A percentile compares a stretch with the other conserved stretches of the same genome.
Evolutionary conservation across 192 early-diverging fungal species (phyloP).

Genomic region (Phycomyces nitens): DNA sequence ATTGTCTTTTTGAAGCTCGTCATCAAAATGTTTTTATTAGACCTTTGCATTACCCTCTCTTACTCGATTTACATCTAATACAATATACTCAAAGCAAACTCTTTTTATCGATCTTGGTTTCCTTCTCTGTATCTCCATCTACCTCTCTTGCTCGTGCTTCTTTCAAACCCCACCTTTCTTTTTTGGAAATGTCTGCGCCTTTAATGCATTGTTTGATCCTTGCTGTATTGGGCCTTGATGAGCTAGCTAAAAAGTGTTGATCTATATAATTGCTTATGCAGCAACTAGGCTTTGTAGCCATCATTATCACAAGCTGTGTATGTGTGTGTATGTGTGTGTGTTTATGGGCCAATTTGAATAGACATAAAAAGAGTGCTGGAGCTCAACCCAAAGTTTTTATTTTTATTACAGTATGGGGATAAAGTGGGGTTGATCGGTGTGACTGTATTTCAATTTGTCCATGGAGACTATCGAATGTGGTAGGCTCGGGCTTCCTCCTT

Average conservation of each 20-base stretch:
- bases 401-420: neutral
- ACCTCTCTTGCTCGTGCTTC: neutral
- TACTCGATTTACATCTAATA: neutral
- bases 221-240: no score
- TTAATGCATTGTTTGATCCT: neutral
- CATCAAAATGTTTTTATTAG: conserved; percentile 6
- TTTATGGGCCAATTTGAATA: no score
- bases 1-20: neutral
- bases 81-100: no score
- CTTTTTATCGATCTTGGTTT: neutral
- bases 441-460: no score
- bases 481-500: neutral
- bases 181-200: neutral
- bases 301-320: no score
- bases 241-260: no score
- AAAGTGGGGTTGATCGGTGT: neutral
- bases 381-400: no score
- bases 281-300: no score
- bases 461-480: no score
- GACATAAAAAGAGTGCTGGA: no score
- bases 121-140: conserved; percentile 1
- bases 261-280: no score
- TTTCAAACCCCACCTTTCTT: neutral
- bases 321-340: no score
- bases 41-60: neutral